Evolutionary conservation across 108 stramenopile genomes (phyloP), one percentile per base, ranked within the genome.

Genomic region (Nitzschia inconspicua): DNA sequence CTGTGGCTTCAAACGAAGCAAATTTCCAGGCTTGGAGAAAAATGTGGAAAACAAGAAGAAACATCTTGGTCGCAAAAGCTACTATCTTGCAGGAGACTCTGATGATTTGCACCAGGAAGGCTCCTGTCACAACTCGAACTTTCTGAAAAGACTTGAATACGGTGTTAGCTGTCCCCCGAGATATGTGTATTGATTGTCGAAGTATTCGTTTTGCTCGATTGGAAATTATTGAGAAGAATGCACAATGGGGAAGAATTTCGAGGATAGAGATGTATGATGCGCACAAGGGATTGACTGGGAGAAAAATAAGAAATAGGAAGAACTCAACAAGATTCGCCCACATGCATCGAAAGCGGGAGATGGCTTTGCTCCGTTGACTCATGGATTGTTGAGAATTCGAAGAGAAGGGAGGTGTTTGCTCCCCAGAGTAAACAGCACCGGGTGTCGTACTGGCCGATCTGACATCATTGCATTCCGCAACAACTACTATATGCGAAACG

Each of bases 1-100:
- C 69, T 10, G 56, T 25, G 11, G 49, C 54, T 39, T 70, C 54
- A n/a, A 70, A 14, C 4, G 63, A 13, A 2, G 60, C 24, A 40
- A 41, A 62, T 29, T 62, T 70, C 2, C 47, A 10, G 10, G 44
- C 37, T 35, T 46, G 50, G 39, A 52, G 24, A 14, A 53, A 42
- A 20, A 68, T 24, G 8, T 26, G 43, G 1, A 24, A 3, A 8
- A 44, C 3, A 22, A 68, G 25, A 29, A 16, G 4, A 11, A 60
- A 16, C 7, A 28, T 40, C 32, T 51, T 52, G 2, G 11, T 44
- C 1, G 31, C 58, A 8, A n/a, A 26, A 2, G 27, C 4, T 39
- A 53, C n/a, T 18, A 26, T n/a, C 14, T 16, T 28, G 18, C 31
- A 7, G 22, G 23, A n/a, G 0, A 24, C 44, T 9, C 13, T n/a